These are phyloP conservation scores for Cicer yamashitae DNA, from an alignment of 306 rosid genomes.

Conservation along the genomic window DNA sequence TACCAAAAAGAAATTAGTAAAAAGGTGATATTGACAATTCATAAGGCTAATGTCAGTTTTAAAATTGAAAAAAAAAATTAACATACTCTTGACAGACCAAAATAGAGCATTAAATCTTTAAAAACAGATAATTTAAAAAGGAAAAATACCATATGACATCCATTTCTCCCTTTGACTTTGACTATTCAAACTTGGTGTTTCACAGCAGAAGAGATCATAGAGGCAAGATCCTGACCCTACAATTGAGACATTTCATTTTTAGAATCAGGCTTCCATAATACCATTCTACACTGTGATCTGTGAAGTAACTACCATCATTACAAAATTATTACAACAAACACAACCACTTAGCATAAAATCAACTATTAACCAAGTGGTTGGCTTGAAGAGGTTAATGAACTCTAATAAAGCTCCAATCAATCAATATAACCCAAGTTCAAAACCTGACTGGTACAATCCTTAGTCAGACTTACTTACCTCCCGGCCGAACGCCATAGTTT, in stretches of 20 bases:
- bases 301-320: constrained; percentile 4
- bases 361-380: too few species aligned
- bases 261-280: constrained; percentile 26
- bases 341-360: not conserved
- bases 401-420: too few species aligned
- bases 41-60: not conserved
- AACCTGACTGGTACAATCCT: too few species aligned
- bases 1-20: not conserved
- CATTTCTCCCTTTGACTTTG: constrained; percentile 53
- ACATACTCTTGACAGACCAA: not conserved
- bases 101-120: not conserved
- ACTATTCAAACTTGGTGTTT: constrained; percentile 57
- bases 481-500: too few species aligned
- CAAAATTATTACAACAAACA: not conserved
- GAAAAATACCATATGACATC: constrained; percentile 54
- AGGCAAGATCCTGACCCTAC: constrained; percentile 67
- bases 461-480: too few species aligned
- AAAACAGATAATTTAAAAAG: not conserved
- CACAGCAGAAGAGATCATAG: constrained; percentile 78
- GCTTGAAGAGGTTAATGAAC: too few species aligned
- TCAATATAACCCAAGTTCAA: too few species aligned
- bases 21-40: not conserved
- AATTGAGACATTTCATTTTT: constrained; percentile 41
- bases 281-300: not conserved
- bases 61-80: not conserved